phyloP scores from a whole-genome alignment of 768 basidiomycete genomes.

The Rickenella mellea region DNA sequence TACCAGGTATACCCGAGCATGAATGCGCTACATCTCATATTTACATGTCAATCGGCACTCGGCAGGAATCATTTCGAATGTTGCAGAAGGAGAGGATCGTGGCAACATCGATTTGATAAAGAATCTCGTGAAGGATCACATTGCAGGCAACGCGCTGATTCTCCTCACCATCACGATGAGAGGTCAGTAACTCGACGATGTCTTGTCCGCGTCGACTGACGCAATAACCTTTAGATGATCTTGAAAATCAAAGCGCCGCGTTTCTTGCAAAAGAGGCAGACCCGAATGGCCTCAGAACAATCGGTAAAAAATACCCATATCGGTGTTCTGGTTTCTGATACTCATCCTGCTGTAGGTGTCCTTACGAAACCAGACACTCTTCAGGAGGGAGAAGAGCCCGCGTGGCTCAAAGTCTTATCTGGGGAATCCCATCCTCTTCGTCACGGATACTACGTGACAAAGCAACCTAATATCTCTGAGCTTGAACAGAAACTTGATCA shows the following conservation, averaged over 20 bases:
- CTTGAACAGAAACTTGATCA: slow-evolving; percentile 26
- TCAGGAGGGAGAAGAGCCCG: slow-evolving; percentile 31
- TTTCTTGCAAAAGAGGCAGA: slow-evolving; percentile 1
- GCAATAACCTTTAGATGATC: slow-evolving; percentile 2
- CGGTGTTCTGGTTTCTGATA: neutral
- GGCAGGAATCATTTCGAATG: slow-evolving; percentile 3
- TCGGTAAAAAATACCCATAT: slow-evolving; percentile 1
- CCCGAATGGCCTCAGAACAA: slow-evolving; percentile 1
- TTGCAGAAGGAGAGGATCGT: too few relatives aligned
- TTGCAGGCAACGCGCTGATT: slow-evolving; percentile 22
- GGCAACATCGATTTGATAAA: slow-evolving; percentile 1
- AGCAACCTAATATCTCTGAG: slow-evolving; percentile 28
- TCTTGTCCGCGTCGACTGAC: neutral
- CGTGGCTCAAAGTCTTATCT: slow-evolving; percentile 49
- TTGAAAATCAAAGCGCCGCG: slow-evolving; percentile 4
- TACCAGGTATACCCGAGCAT: slow-evolving; percentile 7
- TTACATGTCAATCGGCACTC: slow-evolving; percentile 3
- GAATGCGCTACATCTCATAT: neutral
- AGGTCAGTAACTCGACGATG: neutral
- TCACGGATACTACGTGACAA: slow-evolving; percentile 35
- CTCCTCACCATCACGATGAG: slow-evolving; percentile 5
- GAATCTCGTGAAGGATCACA: slow-evolving; percentile 3
- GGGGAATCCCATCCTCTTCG: slow-evolving; percentile 32
- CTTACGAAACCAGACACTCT: slow-evolving; percentile 49
- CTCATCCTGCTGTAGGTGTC: slow-evolving; percentile 27